These are phyloP conservation scores for Tilletiaria anomala DNA, from an alignment of 1,284 basidiomycete species.

Conservation along the genomic window DNA sequence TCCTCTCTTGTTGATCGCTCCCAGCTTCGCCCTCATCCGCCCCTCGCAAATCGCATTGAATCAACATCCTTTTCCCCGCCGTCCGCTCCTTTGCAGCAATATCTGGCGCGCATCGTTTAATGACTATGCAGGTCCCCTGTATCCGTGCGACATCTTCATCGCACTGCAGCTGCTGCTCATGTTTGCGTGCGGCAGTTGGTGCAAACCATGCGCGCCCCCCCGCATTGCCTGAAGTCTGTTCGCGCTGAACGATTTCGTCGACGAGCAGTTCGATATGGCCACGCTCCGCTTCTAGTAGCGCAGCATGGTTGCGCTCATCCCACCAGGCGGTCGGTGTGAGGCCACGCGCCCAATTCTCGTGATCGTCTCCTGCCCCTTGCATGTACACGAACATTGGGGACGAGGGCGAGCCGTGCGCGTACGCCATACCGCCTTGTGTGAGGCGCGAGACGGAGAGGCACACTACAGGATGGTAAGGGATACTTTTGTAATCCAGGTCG, in stretches of 20 bases:
- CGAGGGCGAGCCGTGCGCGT: constrained; percentile 3
- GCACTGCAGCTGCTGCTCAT: not conserved
- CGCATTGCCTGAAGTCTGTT: too few relatives aligned
- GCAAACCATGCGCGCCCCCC: not conserved
- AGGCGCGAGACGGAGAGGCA: constrained; percentile 2
- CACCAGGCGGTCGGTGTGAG: constrained; percentile 62
- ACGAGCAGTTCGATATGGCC: constrained; percentile 47
- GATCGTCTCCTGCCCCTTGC: constrained; percentile 77
- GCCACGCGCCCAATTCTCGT: constrained; percentile 69
- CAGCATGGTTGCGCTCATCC: constrained; percentile 30
- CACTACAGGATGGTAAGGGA: not conserved
- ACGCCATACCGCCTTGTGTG: not conserved
- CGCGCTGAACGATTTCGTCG: constrained; percentile 40
- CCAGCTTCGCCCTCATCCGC: too few relatives aligned
- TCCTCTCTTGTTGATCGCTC: too few relatives aligned
- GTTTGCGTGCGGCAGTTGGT: not conserved
- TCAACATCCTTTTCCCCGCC: not conserved
- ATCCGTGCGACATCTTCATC: not conserved
- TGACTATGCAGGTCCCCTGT: not conserved
- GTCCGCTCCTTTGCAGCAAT: not conserved
- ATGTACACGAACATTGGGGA: constrained; percentile 52
- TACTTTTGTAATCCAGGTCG: not conserved
- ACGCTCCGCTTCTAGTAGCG: constrained; percentile 26
- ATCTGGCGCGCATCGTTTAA: not conserved
- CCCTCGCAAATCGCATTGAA: not conserved